phyloP scores from a whole-genome alignment of 495 filamentous ascomycete genomes.

The Penicillium pancosmium region DNA sequence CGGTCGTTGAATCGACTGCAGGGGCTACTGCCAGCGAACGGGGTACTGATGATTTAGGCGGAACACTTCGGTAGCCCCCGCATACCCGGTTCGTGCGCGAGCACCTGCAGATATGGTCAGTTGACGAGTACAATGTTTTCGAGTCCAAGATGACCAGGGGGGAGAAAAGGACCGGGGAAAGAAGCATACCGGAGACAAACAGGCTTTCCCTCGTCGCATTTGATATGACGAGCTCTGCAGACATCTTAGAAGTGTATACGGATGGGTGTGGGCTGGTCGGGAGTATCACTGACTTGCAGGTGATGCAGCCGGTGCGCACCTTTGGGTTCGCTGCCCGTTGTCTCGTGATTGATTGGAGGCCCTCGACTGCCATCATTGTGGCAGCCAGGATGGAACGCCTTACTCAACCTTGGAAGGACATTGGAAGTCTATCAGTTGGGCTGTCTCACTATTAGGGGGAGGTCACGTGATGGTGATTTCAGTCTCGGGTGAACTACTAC shows the following conservation, averaged over 20 bases:
- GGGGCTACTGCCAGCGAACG: conserved; percentile 9
- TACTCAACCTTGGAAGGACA: too few relatives aligned
- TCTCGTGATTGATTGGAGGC: background rate
- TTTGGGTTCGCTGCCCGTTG: conserved; percentile 11
- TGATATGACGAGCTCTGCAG: conserved; percentile 28
- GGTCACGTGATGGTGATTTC: too few relatives aligned
- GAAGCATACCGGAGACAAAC: conserved; percentile 20
- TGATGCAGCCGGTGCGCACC: conserved; percentile 34
- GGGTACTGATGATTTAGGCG: conserved; percentile 4
- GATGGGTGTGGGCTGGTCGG: background rate
- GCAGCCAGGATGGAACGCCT: background rate
- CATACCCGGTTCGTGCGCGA: conserved; percentile 40
- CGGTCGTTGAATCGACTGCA: conserved; percentile 8
- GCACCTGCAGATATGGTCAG: conserved; percentile 23
- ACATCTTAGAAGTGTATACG: conserved; percentile 1
- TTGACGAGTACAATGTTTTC: background rate
- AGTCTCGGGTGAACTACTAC: too few relatives aligned
- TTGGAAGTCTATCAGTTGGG: too few relatives aligned
- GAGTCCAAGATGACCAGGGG: too few relatives aligned
- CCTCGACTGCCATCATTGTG: background rate
- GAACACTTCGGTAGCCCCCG: conserved; percentile 27
- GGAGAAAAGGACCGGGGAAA: background rate
- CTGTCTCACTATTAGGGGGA: too few relatives aligned
- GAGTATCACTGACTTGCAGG: conserved; percentile 34
- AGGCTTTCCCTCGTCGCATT: conserved; percentile 38